phyloP scores from a whole-genome alignment of 2,329 filamentous ascomycete genomes.

The Ustulina deusta region DNA sequence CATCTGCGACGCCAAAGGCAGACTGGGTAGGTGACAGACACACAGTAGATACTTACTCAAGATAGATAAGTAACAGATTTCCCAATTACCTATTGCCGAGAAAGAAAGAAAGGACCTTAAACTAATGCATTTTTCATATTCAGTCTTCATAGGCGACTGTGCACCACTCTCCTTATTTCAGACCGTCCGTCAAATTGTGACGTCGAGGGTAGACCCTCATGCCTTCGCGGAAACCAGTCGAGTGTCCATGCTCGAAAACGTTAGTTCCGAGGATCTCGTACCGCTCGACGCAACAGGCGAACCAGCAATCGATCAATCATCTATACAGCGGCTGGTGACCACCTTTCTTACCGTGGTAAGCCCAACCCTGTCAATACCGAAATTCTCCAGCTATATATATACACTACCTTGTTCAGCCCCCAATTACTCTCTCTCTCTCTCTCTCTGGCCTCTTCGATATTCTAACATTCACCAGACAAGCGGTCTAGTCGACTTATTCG shows the following conservation, averaged over 20 bases:
- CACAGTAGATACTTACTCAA: too few relatives aligned
- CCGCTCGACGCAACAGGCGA: constrained; percentile 33
- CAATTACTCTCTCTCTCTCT: constrained; percentile 1
- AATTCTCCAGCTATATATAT: not conserved
- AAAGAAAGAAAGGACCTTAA: not conserved
- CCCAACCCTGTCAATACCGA: not conserved
- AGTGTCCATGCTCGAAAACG: constrained; percentile 63
- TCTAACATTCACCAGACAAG: constrained; percentile 50
- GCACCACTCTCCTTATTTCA: constrained; percentile 68
- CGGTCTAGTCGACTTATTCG: constrained; percentile 63
- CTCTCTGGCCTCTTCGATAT: too few relatives aligned
- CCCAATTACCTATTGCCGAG: too few relatives aligned
- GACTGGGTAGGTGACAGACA: constrained; percentile 54
- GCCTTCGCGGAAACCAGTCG: constrained; percentile 65
- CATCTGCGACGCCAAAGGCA: constrained; percentile 64
- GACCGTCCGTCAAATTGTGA: constrained; percentile 65
- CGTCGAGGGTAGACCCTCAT: constrained; percentile 59
- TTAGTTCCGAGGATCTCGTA: constrained; percentile 48
- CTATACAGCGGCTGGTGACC: constrained; percentile 39
- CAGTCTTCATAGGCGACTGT: constrained; percentile 67
- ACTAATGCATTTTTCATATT: not conserved
- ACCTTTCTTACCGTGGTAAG: constrained; percentile 48
- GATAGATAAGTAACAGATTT: too few relatives aligned
- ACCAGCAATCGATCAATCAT: constrained; percentile 41
- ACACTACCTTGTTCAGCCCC: not conserved